Conservation (phyloP, 352 stramenopile species). For the Globisporangium heterothallicum region DNA sequence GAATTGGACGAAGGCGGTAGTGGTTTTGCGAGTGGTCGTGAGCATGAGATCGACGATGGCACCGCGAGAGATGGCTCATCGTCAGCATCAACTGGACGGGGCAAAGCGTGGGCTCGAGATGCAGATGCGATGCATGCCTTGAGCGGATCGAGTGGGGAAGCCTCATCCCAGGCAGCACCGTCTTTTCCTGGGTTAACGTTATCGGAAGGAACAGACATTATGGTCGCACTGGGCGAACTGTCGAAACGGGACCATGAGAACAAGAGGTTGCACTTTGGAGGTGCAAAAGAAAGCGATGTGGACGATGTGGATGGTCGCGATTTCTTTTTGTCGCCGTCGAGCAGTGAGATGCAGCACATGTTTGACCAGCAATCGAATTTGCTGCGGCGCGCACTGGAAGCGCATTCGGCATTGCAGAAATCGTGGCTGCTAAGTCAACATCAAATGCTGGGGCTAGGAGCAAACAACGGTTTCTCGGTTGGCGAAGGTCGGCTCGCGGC, state of each 20-base stretch:
- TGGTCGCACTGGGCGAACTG: conserved; percentile 57
- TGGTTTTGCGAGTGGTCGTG: neutral
- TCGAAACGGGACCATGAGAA: conserved; percentile 23
- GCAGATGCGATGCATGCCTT: neutral
- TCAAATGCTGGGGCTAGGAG: conserved; percentile 53
- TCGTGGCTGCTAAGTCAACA: conserved; percentile 78
- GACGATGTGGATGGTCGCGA: conserved; percentile 60
- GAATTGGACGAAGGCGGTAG: conserved; percentile 11
- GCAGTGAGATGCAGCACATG: conserved; percentile 85
- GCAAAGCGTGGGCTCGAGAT: neutral
- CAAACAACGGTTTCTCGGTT: conserved; percentile 55
- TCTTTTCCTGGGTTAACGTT: conserved; percentile 48
- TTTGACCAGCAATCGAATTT: conserved; percentile 79
- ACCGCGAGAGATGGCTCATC: neutral
- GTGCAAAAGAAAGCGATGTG: conserved; percentile 37
- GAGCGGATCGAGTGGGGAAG: neutral
- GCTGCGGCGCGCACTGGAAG: conserved; percentile 62
- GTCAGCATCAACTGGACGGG: neutral
- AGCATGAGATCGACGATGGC: conserved; percentile 2
- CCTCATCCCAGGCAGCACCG: conserved; percentile 3
- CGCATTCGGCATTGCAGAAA: conserved; percentile 65
- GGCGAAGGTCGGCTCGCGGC: conserved; percentile 76
- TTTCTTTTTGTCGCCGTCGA: conserved; percentile 80
- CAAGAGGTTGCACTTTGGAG: conserved; percentile 37
- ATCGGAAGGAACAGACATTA: conserved; percentile 75